Evolutionary conservation across 768 basidiomycete species (phyloP).

Genomic region (Suillus lakei): DNA sequence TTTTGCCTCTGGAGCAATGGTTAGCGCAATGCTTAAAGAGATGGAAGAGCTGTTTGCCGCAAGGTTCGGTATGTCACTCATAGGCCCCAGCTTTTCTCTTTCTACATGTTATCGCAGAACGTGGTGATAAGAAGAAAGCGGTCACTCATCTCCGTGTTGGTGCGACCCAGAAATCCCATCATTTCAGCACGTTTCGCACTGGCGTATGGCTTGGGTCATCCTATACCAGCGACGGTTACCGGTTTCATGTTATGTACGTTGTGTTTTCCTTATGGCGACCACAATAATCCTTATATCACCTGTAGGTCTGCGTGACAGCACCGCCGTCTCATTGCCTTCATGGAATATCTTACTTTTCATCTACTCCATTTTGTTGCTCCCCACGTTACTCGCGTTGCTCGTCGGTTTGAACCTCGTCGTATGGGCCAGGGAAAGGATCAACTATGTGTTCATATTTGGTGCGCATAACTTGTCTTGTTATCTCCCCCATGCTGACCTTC

Average conservation of each 20-base stretch:
- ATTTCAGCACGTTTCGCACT: conserved; percentile 74
- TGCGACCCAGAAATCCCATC: conserved; percentile 57
- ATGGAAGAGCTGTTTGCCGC: conserved; percentile 79
- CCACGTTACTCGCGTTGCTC: conserved; percentile 73
- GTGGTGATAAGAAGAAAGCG: conserved; percentile 83
- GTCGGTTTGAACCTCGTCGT: conserved; percentile 85
- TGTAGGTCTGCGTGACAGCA: conserved; percentile 59
- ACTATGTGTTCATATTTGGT: conserved; percentile 95
- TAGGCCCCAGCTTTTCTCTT: not conserved
- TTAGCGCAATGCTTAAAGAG: conserved; percentile 72
- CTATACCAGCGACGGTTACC: conserved; percentile 65
- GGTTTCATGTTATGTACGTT: conserved; percentile 68
- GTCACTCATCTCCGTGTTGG: conserved; percentile 64
- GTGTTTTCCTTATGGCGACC: conserved; percentile 1
- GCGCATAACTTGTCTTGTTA: conserved; percentile 17
- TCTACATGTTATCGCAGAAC: conserved; percentile 37
- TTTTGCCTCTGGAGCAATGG: conserved; percentile 64
- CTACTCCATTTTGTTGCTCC: conserved; percentile 77
- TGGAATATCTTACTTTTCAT: conserved; percentile 80
- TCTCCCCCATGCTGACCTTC: not conserved
- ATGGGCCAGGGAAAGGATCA: conserved; percentile 80
- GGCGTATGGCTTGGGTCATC: conserved; percentile 76
- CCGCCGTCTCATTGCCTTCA: conserved; percentile 58
- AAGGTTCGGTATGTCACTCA: conserved; percentile 67
- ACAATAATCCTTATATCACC: not conserved